Conservation (phyloP, 2,329 filamentous ascomycete species). For the Xylariaceae sp. region DNA sequence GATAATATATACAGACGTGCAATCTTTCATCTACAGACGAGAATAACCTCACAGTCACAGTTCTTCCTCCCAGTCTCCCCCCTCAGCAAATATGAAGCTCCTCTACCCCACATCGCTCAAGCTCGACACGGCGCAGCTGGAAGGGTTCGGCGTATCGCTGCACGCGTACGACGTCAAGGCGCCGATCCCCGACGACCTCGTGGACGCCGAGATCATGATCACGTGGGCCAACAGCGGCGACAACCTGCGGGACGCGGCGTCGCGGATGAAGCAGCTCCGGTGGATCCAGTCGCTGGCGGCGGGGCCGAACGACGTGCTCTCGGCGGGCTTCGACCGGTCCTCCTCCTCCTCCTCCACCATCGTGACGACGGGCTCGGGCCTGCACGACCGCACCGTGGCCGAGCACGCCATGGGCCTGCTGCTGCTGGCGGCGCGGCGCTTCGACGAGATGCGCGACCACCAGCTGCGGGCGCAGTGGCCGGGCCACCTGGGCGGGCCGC, state of each 20-base stretch:
- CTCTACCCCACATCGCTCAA: conserved; percentile 60
- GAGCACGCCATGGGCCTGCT: conserved; percentile 58
- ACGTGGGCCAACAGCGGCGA: conserved; percentile 55
- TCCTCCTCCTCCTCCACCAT: conserved; percentile 37
- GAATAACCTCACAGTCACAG: too few relatives aligned
- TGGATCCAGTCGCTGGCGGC: conserved; percentile 65
- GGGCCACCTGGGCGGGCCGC: conserved; percentile 54
- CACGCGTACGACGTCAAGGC: conserved; percentile 54
- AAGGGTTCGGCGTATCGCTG: conserved; percentile 54
- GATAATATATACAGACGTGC: too few relatives aligned
- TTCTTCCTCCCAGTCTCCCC: not conserved
- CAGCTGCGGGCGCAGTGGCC: conserved; percentile 55
- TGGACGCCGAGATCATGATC: conserved; percentile 56
- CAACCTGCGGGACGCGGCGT: conserved; percentile 54
- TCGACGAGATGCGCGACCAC: conserved; percentile 59
- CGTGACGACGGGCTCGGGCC: conserved; percentile 57
- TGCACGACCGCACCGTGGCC: conserved; percentile 60
- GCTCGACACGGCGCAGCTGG: conserved; percentile 48
- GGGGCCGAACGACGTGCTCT: conserved; percentile 60
- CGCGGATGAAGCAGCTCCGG: conserved; percentile 49
- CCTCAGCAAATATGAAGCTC: too few relatives aligned
- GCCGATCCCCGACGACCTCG: conserved; percentile 50
- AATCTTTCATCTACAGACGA: too few relatives aligned
- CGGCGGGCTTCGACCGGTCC: conserved; percentile 60
- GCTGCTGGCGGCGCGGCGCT: conserved; percentile 49